Evolutionary conservation across 2,329 filamentous ascomycete genomes (phyloP), one percentile per base, ranked within the genome.

Genomic region (Didymella arachidicola): DNA sequence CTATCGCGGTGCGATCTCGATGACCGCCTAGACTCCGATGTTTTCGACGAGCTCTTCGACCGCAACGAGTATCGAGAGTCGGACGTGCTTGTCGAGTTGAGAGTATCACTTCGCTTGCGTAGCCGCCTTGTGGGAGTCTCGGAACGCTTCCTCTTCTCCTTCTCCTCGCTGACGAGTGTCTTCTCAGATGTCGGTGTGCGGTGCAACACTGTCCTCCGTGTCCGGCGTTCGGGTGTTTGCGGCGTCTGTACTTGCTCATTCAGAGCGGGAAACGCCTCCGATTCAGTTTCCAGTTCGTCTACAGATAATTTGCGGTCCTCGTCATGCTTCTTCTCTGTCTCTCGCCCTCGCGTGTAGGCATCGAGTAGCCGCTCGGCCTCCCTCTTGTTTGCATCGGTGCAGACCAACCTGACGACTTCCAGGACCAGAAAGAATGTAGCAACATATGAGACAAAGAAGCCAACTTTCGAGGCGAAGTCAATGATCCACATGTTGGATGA

Each of bases 381-480:
- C 34, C 67, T 65, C 54, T 68, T 68, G 32, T 68, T 65, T 12
- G 51, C 66, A 52, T 69, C 66, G 18, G 68, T 63, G 56, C 58
- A 65, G 14, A 59, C 61, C 25, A 70, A 52, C 4, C 68, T 58
- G 2, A 69, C 53, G 7, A 70, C 59, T 49, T 70, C 68, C 26
- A 70, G 59, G 18, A 65, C 65, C 16, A 70, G 45, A 36, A 69
- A 61, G 45, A 61, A 70, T 12, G 66, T 64, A 26, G 58, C 26
- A 14, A 64, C 55, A 54, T 69, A 69, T 48, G 65, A 66, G n/a
- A 70, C 51, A 49, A 70, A 67, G 48, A 69, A 70, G 43, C 63
- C 63, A 25, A 61, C 39, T 18, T 59, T 62, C 14, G 57, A 58
- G 30, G 43, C 34, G 14, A 60, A 52, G 10, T 52, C 57, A 12